phyloP scores from a whole-genome alignment of 2,329 filamentous ascomycete genomes.

The Stagonosporopsis tanaceti region DNA sequence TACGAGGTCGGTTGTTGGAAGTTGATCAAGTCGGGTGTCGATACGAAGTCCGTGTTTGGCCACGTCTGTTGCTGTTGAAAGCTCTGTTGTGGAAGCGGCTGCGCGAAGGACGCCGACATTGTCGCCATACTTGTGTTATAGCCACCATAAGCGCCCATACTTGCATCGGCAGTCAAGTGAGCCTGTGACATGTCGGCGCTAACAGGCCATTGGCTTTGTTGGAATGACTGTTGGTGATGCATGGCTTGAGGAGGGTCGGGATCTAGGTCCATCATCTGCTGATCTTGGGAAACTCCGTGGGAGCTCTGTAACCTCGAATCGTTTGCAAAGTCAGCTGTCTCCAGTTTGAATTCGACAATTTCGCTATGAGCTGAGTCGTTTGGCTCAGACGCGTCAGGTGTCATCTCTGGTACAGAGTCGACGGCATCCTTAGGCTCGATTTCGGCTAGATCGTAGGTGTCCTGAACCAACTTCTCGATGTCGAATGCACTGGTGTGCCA shows the following conservation, averaged over 20 bases:
- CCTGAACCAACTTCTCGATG: conserved; percentile 64
- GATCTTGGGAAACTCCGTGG: conserved; percentile 41
- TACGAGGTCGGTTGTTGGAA: conserved; percentile 43
- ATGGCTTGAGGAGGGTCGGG: conserved; percentile 41
- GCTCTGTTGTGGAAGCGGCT: conserved; percentile 39
- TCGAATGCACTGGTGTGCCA: conserved; percentile 62
- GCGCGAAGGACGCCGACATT: conserved; percentile 44
- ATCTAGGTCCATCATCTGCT: conserved; percentile 48
- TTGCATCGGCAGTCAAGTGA: conserved; percentile 36
- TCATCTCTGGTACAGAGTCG: conserved; percentile 34
- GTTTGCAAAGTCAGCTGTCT: conserved; percentile 40
- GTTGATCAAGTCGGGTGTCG: conserved; percentile 44
- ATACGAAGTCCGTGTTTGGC: conserved; percentile 47
- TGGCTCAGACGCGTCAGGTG: conserved; percentile 35
- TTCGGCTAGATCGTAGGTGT: conserved; percentile 64
- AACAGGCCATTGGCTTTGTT: conserved; percentile 46
- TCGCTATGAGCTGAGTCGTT: conserved; percentile 40
- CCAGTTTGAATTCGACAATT: conserved; percentile 47
- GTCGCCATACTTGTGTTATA: conserved; percentile 42
- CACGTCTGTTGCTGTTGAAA: conserved; percentile 44
- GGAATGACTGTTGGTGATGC: conserved; percentile 39
- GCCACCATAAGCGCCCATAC: conserved; percentile 40
- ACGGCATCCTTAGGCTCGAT: conserved; percentile 41
- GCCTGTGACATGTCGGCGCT: conserved; percentile 43
- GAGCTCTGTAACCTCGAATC: conserved; percentile 42